Evolutionary conservation across 768 basidiomycete species (phyloP).

Genomic region (Kwoniella shandongensis): DNA sequence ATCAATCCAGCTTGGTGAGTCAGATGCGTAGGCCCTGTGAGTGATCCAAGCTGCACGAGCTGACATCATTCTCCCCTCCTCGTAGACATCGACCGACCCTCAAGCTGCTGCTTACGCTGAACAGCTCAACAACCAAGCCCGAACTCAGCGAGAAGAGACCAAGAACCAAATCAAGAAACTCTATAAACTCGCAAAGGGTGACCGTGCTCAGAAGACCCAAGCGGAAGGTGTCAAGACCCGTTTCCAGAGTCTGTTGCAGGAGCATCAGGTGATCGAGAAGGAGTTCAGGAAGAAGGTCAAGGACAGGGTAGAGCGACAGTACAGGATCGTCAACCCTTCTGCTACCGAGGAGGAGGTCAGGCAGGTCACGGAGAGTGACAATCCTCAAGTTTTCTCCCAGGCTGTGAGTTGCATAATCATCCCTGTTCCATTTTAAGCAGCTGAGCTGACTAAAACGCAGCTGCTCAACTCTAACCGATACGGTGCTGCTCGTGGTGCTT

Average conservation of each 20-base stretch:
- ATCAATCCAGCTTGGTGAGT: constrained; percentile 49
- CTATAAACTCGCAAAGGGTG: constrained; percentile 55
- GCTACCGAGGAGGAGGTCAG: constrained; percentile 78
- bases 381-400: constrained; percentile 70
- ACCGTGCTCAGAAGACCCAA: constrained; percentile 52
- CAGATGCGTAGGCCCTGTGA: constrained; percentile 56
- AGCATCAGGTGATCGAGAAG: constrained; percentile 57
- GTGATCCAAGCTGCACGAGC: constrained; percentile 64
- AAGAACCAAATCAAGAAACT: constrained; percentile 54
- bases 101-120: constrained; percentile 43
- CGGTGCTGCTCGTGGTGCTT: constrained; percentile 76
- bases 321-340: constrained; percentile 68
- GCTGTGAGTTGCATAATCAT: constrained; percentile 44
- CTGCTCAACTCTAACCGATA: constrained; percentile 75
- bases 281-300: constrained; percentile 57
- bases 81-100: constrained; percentile 70
- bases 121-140: constrained; percentile 47
- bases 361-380: constrained; percentile 69
- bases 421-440: neutral
- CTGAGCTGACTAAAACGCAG: constrained; percentile 55
- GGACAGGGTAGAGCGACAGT: constrained; percentile 57
- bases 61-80: constrained; percentile 58
- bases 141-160: constrained; percentile 53
- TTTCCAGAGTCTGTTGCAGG: constrained; percentile 56
- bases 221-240: constrained; percentile 55